A percentile compares a stretch with the other conserved stretches of the same genome.
Evolutionary conservation across 2,329 filamentous ascomycete species (phyloP).

Genomic region (Aspergillus fischeri): DNA sequence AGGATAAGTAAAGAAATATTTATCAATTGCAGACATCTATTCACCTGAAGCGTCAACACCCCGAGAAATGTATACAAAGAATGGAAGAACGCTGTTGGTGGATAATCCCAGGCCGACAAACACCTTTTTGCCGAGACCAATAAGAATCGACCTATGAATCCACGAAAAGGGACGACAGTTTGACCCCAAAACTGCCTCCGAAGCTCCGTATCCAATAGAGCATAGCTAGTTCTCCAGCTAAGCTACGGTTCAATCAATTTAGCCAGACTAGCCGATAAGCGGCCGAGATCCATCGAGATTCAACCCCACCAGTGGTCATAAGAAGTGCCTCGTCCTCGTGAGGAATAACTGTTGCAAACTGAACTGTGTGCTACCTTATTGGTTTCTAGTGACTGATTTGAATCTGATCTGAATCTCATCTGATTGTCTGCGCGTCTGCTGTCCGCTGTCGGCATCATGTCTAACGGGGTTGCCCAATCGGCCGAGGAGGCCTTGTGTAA

Average conservation of each 20-base stretch:
- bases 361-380: not conserved
- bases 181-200: not conserved
- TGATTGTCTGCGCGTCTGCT: not conserved
- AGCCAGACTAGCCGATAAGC: not conserved
- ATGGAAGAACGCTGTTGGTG: not conserved
- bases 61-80: not conserved
- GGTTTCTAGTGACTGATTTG: not conserved
- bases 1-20: too few relatives aligned
- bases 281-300: not conserved
- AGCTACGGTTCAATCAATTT: not conserved
- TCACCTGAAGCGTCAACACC: not conserved
- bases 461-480: not conserved
- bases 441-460: not conserved
- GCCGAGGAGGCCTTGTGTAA: conserved; percentile 13
- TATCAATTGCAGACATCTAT: too few relatives aligned
- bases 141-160: not conserved
- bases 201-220: not conserved
- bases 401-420: not conserved
- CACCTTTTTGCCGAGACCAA: not conserved
- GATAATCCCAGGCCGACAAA: not conserved
- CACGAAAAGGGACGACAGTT: not conserved
- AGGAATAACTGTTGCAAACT: not conserved
- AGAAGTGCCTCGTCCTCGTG: not conserved
- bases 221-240: not conserved
- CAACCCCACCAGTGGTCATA: not conserved